Percentiles rank a stretch among this genome's conserved stretches.
Evolutionary conservation across 495 filamentous ascomycete genomes (phyloP).

Genomic region (Talaromyces stipitatus): DNA sequence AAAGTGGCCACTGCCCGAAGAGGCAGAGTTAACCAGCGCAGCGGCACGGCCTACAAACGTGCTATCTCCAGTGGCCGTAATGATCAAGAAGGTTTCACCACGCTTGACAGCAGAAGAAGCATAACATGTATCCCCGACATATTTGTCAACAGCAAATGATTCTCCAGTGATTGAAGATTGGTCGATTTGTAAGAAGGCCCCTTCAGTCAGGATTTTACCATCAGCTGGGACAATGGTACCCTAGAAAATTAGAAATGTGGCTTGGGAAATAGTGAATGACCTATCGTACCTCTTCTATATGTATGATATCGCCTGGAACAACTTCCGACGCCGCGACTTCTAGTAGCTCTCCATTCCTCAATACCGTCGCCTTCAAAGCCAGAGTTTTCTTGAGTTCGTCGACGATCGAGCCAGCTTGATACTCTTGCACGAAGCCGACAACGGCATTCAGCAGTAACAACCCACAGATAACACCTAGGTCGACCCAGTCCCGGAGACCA

Average conservation of each 20-base stretch:
- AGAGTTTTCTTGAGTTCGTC: slow-evolving; percentile 88
- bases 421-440: slow-evolving; percentile 86
- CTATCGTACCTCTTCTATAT: slow-evolving; percentile 62
- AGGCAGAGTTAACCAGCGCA: slow-evolving; percentile 71
- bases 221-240: slow-evolving; percentile 89
- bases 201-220: slow-evolving; percentile 71
- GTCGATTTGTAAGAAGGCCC: slow-evolving; percentile 80
- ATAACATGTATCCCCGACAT: slow-evolving; percentile 69
- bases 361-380: slow-evolving; percentile 74
- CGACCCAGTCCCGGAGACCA: slow-evolving; percentile 69
- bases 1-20: slow-evolving; percentile 71
- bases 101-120: slow-evolving; percentile 85
- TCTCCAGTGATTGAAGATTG: slow-evolving; percentile 90
- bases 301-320: slow-evolving; percentile 84
- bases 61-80: slow-evolving; percentile 75
- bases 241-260: slow-evolving; percentile 12
- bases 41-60: slow-evolving; percentile 88
- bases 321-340: slow-evolving; percentile 73
- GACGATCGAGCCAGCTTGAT: slow-evolving; percentile 83
- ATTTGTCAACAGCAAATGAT: slow-evolving; percentile 85
- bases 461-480: slow-evolving; percentile 70
- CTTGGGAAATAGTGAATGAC: neutral
- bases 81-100: slow-evolving; percentile 73
- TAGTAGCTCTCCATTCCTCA: slow-evolving; percentile 63
- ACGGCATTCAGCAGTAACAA: slow-evolving; percentile 72